Evolutionary conservation across 1,284 basidiomycete genomes (phyloP), one percentile per base, ranked within the genome.

Genomic region (Paramarasmius palmivorus): DNA sequence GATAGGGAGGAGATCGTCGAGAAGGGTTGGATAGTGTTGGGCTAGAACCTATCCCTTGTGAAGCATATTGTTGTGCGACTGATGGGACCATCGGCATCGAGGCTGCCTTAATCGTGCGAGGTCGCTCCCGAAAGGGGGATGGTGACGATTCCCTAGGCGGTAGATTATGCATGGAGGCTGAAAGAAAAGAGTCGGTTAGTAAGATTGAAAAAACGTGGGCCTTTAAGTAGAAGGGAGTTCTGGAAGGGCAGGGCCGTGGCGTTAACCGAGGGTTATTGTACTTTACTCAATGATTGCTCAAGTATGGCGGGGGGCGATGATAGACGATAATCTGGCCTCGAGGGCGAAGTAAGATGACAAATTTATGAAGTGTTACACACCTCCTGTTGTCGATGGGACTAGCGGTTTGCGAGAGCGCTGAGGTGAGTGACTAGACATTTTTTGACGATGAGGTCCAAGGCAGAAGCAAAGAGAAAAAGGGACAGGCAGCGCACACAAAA

Each of bases 61-160:
- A 45, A 26, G 66, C 55, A 53, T 72, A 71, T 61, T 64, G 55
- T 56, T 83, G 80, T 62, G 74, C 71, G 40, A 79, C 71, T 10
- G 78, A 76, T 48, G 84, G 81, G 4, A 83, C 80, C 63, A 81
- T 68, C 54, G 84, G 81, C 73, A 87, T 74, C 0, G 84, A 84
- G 59, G 83, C 79, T 1, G 82, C 65, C 61, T 87, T 86, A 25
- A 76, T 64, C 17, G 81, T 73, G 39, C 87, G 76, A 57, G 72
- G 76, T 61, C 82, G 75, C 57, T 86, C 81, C 49, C 79, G 78
- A 63, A 80, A 74, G 25, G 88, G 87, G 2, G 88, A 88, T 36
- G 82, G 83, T 32, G 88, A 88, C 59, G 79, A 75, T 62, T 90
- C 86, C 53, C 86, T 78, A 37, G 77, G 71, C 12, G 78, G 79